Evolutionary conservation across 2,329 filamentous ascomycete species (phyloP), one percentile per base, ranked within the genome.

Genomic region (Trichoderma koningiopsis): DNA sequence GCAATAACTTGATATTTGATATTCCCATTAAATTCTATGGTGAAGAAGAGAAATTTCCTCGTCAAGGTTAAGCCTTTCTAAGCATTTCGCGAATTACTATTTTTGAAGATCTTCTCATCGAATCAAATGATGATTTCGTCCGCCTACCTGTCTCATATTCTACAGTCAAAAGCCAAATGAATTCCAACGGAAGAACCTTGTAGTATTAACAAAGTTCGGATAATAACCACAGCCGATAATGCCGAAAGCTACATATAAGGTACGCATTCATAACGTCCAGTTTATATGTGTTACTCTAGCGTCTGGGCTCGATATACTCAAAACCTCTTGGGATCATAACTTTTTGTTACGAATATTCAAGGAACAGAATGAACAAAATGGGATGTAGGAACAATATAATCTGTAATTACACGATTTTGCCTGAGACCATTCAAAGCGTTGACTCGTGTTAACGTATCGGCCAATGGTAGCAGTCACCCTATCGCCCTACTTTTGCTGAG

Each of bases 281-380:
- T 43, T 43, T 5, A 6, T n/a, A 19, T n/a, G 40, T 5, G n/a
- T 43, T 8, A n/a, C 40, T 43, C 40, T 3, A n/a, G 40, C 6
- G 40, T 19, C 19, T 6, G 1, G 19, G n/a, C 4, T 43, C 19
- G 19, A 10, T 16, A 43, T 4, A n/a, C 40, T n/a, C 16, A 43
- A 43, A 6, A 8, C 16, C 4, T 1, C 16, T n/a, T 43, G 10
- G 6, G 11, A 4, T 35, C 10, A 43, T 43, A 19, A 72, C 84
- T 62, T 74, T 85, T 52, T 80, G 80, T 27, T 6, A n/a, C 19
- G 16, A 43, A n/a, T 43, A n/a, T 19, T n/a, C 6, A 43, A 43
- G n/a, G 16, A 10, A 4, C 7, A 1, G 10, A 43, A 10, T 8
- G 40, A 43, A 3, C 7, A 0, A n/a, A 10, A n/a, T 8, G 40